These are phyloP conservation scores for Xylariales sp. DNA, from an alignment of 2,329 filamentous ascomycete species.

Conservation along the genomic window DNA sequence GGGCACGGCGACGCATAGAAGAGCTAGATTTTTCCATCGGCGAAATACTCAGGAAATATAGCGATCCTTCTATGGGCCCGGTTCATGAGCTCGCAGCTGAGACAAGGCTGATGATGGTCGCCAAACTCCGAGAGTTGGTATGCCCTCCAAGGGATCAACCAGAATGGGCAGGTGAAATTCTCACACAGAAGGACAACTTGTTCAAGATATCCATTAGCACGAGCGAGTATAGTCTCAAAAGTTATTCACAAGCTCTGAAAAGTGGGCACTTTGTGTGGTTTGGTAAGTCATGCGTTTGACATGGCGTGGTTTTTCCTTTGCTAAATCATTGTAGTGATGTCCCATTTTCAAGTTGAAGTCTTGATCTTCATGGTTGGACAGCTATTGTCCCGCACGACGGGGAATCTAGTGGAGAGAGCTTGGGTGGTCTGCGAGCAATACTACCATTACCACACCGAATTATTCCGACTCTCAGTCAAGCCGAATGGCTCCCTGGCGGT, in stretches of 20 bases:
- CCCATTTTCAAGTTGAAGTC: slow-evolving; percentile 52
- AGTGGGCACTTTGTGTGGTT: slow-evolving; percentile 51
- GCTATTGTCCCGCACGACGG: slow-evolving; percentile 43
- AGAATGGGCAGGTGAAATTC: slow-evolving; percentile 46
- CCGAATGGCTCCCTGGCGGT: slow-evolving; percentile 39
- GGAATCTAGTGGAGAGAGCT: slow-evolving; percentile 47
- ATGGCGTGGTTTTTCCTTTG: no score
- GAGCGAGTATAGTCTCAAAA: slow-evolving; percentile 41
- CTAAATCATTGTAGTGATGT: slow-evolving; percentile 26
- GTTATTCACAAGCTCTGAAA: slow-evolving; percentile 37
- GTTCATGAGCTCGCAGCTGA: slow-evolving; percentile 47
- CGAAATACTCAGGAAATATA: slow-evolving; percentile 43
- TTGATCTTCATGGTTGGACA: slow-evolving; percentile 52
- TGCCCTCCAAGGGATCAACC: slow-evolving; percentile 41
- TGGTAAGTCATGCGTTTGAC: slow-evolving; percentile 37
- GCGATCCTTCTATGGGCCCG: slow-evolving; percentile 47
- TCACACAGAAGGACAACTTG: slow-evolving; percentile 45
- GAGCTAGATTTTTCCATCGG: slow-evolving; percentile 38
- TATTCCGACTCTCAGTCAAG: slow-evolving; percentile 45
- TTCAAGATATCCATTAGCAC: slow-evolving; percentile 50
- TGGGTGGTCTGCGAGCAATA: slow-evolving; percentile 44
- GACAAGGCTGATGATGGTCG: slow-evolving; percentile 41
- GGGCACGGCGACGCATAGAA: slow-evolving; percentile 37
- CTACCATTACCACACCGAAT: slow-evolving; percentile 45
- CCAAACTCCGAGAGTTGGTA: slow-evolving; percentile 45